Percentiles rank a stretch among this genome's conserved stretches.
Evolutionary conservation across 2,329 filamentous ascomycete species (phyloP).

Genomic region (Claviceps cyperi): DNA sequence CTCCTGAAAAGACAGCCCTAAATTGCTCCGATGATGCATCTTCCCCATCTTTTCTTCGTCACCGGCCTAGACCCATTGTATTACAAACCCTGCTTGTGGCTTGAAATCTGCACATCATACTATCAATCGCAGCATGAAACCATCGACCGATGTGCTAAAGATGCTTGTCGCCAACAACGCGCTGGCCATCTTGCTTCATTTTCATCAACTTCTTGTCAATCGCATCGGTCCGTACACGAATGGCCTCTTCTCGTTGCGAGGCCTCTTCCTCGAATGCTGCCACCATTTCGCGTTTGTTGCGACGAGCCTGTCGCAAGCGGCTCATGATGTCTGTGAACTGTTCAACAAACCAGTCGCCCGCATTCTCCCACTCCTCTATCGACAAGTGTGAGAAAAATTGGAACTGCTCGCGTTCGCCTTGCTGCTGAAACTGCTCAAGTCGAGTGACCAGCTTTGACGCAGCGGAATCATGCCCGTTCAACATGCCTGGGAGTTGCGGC

Average conservation of each 20-base stretch:
- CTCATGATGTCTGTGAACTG: conserved; percentile 37
- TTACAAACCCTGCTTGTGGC: not conserved
- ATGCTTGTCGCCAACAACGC: conserved; percentile 34
- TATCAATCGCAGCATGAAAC: not conserved
- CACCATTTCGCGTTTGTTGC: conserved; percentile 34
- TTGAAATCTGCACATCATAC: not conserved
- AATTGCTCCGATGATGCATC: not conserved
- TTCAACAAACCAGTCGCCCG: conserved; percentile 45
- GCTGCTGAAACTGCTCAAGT: conserved; percentile 33
- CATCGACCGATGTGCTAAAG: not conserved
- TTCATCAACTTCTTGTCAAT: conserved; percentile 40
- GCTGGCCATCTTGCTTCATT: conserved; percentile 41
- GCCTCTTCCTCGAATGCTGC: conserved; percentile 40
- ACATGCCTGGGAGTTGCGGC: conserved; percentile 26
- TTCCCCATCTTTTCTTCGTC: not conserved
- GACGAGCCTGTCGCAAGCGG: conserved; percentile 32
- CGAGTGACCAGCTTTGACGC: conserved; percentile 31
- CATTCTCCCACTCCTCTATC: conserved; percentile 42
- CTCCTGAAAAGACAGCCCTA: not conserved
- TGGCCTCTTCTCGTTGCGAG: conserved; percentile 37
- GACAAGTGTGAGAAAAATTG: conserved; percentile 39
- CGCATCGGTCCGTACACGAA: conserved; percentile 36
- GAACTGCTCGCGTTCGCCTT: conserved; percentile 30
- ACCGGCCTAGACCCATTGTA: not conserved
- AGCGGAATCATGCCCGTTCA: conserved; percentile 19